These are phyloP conservation scores for Podaxis pistillaris DNA, from an alignment of 768 basidiomycete genomes.

Conservation along the genomic window DNA sequence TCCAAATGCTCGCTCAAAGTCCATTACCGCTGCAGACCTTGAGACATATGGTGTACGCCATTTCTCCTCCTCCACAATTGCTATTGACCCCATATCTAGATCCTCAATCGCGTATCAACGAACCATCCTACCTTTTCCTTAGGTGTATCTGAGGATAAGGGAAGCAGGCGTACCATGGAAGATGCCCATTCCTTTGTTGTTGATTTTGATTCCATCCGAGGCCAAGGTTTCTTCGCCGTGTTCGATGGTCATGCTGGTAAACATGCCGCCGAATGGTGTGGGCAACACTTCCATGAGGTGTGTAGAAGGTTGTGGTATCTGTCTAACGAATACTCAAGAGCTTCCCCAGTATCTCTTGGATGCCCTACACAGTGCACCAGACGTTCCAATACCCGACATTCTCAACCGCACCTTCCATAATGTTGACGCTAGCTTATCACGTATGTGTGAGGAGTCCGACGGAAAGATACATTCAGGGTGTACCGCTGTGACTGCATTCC, in stretches of 20 bases:
- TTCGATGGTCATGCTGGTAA: conserved; percentile 99
- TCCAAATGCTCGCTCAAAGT: conserved; percentile 79
- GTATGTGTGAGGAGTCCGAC: conserved; percentile 80
- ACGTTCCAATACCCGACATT: conserved; percentile 73
- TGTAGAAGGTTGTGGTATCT: not conserved
- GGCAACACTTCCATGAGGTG: conserved; percentile 92
- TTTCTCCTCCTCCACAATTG: conserved; percentile 7
- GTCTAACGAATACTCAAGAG: not conserved
- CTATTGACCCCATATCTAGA: conserved; percentile 33
- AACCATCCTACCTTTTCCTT: conserved; percentile 66
- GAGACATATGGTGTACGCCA: conserved; percentile 74
- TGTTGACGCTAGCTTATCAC: conserved; percentile 82
- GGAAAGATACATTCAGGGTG: conserved; percentile 96
- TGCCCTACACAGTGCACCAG: conserved; percentile 59
- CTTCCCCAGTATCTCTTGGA: conserved; percentile 54
- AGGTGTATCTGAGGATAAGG: conserved; percentile 82
- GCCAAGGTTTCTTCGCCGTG: conserved; percentile 97
- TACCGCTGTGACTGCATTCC: conserved; percentile 94
- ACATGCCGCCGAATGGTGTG: conserved; percentile 99
- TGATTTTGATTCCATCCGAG: conserved; percentile 86
- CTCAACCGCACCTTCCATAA: conserved; percentile 93
- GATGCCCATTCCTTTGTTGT: conserved; percentile 96
- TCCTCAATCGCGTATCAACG: conserved; percentile 73
- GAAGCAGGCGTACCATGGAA: conserved; percentile 92
- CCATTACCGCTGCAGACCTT: conserved; percentile 73